These are phyloP conservation scores for Globisporangium alternatum DNA, from an alignment of 352 stramenopile genomes.

Conservation along the genomic window DNA sequence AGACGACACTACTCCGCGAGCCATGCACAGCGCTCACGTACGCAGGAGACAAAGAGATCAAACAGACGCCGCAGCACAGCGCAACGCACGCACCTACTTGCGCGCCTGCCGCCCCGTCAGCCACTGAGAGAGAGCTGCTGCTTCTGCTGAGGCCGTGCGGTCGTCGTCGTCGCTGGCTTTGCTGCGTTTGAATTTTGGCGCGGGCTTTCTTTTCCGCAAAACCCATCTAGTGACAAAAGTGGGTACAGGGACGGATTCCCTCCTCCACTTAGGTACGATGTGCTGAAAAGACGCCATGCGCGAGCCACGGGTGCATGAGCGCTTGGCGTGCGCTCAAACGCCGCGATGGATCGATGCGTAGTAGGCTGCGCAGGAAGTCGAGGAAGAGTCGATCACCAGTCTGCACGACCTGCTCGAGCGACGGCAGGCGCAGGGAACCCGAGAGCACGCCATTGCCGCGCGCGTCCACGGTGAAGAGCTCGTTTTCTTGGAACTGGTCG, in stretches of 20 bases:
- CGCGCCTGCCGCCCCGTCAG: not conserved
- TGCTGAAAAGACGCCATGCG: conserved; percentile 54
- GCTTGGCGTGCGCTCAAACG: conserved; percentile 55
- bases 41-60: not conserved
- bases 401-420: conserved; percentile 54
- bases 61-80: not conserved
- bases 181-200: conserved; percentile 14
- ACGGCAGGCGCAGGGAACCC: conserved; percentile 27
- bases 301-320: conserved; percentile 63
- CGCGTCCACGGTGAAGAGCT: conserved; percentile 49
- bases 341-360: conserved; percentile 60
- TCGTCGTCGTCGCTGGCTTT: conserved; percentile 4
- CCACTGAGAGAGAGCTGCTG: not conserved
- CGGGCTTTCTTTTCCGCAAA: conserved; percentile 1
- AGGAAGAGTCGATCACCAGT: conserved; percentile 62
- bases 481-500: conserved; percentile 56
- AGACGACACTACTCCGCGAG: conserved; percentile 1
- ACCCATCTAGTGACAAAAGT: conserved; percentile 13
- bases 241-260: not conserved
- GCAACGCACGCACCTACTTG: not conserved
- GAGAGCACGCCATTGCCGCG: conserved; percentile 47
- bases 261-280: conserved; percentile 29
- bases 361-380: conserved; percentile 58
- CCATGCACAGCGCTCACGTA: not conserved
- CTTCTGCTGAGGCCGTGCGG: not conserved